A percentile compares a stretch with the other conserved stretches of the same genome.
phyloP scores from a whole-genome alignment of 2,329 filamentous ascomycete genomes.

The Xylariaceae sp. region DNA sequence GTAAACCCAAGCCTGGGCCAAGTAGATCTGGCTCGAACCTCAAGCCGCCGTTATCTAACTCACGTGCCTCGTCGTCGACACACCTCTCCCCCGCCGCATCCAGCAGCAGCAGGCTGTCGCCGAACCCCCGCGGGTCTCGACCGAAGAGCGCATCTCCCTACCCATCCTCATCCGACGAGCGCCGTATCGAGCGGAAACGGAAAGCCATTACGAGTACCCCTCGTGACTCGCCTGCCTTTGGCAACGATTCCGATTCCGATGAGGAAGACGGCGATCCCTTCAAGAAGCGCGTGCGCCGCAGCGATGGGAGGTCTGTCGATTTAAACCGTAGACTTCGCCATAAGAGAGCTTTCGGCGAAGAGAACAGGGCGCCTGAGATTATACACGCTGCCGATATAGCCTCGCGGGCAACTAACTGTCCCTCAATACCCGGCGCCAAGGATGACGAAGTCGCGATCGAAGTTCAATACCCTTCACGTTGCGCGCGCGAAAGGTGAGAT shows the following conservation, averaged over 20 bases:
- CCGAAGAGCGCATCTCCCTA: slow-evolving; percentile 39
- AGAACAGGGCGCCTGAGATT: slow-evolving; percentile 41
- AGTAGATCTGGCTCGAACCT: slow-evolving; percentile 7
- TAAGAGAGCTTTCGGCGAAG: slow-evolving; percentile 42
- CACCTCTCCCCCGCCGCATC: slow-evolving; percentile 31
- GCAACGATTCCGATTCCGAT: slow-evolving; percentile 47
- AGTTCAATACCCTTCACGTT: slow-evolving; percentile 79
- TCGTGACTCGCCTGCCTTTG: slow-evolving; percentile 44
- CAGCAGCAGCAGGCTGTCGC: too few relatives aligned
- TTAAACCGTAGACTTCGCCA: slow-evolving; percentile 45
- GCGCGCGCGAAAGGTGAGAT: slow-evolving; percentile 61
- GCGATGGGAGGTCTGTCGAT: slow-evolving; percentile 41
- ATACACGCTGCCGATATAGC: slow-evolving; percentile 58
- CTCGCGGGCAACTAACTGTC: slow-evolving; percentile 47
- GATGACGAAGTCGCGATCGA: slow-evolving; percentile 57
- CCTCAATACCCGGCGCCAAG: slow-evolving; percentile 45
- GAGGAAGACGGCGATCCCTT: slow-evolving; percentile 50
- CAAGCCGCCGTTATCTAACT: slow-evolving; percentile 16
- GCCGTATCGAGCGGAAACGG: slow-evolving; percentile 41
- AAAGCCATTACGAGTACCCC: slow-evolving; percentile 37
- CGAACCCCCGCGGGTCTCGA: slow-evolving; percentile 35
- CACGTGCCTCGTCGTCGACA: slow-evolving; percentile 21
- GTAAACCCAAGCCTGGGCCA: slow-evolving; percentile 24
- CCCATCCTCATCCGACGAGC: slow-evolving; percentile 30
- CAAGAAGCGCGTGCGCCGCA: slow-evolving; percentile 46